Evolutionary conservation across 495 filamentous ascomycete species (phyloP).

Genomic region (Jackrogersella minutella): DNA sequence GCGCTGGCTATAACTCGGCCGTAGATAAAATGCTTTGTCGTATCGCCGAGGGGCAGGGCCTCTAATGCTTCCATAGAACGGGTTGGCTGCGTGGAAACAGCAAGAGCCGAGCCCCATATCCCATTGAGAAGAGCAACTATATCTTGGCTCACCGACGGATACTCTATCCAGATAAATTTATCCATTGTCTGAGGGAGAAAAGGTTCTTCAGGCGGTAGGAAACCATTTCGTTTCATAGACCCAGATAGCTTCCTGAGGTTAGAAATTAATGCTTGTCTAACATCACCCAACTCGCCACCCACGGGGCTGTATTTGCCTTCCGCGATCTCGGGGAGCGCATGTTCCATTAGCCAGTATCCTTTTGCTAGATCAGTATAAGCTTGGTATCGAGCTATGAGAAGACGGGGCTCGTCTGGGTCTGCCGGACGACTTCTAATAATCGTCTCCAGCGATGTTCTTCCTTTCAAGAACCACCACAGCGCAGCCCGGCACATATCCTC

Average conservation of each 20-base stretch:
- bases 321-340: conserved; percentile 66
- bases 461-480: conserved; percentile 88
- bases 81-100: conserved; percentile 42
- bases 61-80: conserved; percentile 62
- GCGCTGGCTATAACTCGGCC: conserved; percentile 75
- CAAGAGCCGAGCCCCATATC: conserved; percentile 57
- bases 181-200: conserved; percentile 73
- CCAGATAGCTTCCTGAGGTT: conserved; percentile 75
- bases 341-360: conserved; percentile 78
- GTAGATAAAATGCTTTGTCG: conserved; percentile 72
- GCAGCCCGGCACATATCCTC: conserved; percentile 73
- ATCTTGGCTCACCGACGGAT: conserved; percentile 73
- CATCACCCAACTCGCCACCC: conserved; percentile 54
- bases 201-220: conserved; percentile 70
- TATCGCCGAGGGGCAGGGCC: conserved; percentile 79
- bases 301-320: conserved; percentile 44
- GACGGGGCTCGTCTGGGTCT: conserved; percentile 51
- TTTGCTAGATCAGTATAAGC: conserved; percentile 83
- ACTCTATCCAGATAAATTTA: conserved; percentile 76
- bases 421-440: conserved; percentile 69
- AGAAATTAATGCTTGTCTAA: conserved; percentile 64
- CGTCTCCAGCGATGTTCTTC: conserved; percentile 74
- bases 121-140: conserved; percentile 71
- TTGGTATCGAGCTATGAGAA: conserved; percentile 62
- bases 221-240: conserved; percentile 83